Evolutionary conservation across 1,284 basidiomycete genomes (phyloP).

Genomic region (Omphalotus olearius): DNA sequence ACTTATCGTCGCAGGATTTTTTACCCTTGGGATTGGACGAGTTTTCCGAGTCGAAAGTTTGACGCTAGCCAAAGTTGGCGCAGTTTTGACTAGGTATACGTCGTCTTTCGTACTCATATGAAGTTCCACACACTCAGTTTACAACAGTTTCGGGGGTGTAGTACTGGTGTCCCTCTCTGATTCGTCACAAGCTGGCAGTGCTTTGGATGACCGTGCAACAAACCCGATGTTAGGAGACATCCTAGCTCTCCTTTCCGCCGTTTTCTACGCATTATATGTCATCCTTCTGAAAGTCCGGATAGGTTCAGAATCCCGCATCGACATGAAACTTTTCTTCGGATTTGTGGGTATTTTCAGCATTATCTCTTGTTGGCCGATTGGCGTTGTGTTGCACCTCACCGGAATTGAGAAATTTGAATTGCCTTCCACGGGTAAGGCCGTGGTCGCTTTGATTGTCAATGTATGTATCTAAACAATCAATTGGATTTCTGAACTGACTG

Average conservation of each 20-base stretch:
- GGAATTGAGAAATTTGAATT: slow-evolving; percentile 76
- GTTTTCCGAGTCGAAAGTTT: slow-evolving; percentile 81
- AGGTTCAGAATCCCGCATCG: slow-evolving; percentile 77
- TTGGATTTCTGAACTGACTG: neutral
- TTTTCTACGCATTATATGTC: slow-evolving; percentile 91
- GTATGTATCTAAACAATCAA: slow-evolving; percentile 35
- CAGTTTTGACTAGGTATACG: slow-evolving; percentile 74
- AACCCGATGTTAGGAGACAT: slow-evolving; percentile 63
- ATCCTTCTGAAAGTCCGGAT: slow-evolving; percentile 89
- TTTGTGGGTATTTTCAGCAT: slow-evolving; percentile 93
- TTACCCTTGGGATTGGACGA: slow-evolving; percentile 87
- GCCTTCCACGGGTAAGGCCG: slow-evolving; percentile 57
- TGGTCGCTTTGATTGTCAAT: slow-evolving; percentile 74
- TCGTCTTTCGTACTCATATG: slow-evolving; percentile 17
- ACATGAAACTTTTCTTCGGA: slow-evolving; percentile 93
- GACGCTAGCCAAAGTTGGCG: slow-evolving; percentile 71
- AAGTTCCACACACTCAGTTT: neutral
- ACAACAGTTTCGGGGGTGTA: slow-evolving; percentile 77
- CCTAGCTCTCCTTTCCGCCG: slow-evolving; percentile 77
- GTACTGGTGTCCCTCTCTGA: slow-evolving; percentile 84
- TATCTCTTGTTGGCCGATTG: slow-evolving; percentile 77
- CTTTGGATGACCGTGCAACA: slow-evolving; percentile 14
- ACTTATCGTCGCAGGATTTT: slow-evolving; percentile 68
- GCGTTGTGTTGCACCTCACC: slow-evolving; percentile 74
- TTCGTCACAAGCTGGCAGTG: slow-evolving; percentile 33